phyloP scores from a whole-genome alignment of 305 asterid species.

The Solanum hybrid region DNA sequence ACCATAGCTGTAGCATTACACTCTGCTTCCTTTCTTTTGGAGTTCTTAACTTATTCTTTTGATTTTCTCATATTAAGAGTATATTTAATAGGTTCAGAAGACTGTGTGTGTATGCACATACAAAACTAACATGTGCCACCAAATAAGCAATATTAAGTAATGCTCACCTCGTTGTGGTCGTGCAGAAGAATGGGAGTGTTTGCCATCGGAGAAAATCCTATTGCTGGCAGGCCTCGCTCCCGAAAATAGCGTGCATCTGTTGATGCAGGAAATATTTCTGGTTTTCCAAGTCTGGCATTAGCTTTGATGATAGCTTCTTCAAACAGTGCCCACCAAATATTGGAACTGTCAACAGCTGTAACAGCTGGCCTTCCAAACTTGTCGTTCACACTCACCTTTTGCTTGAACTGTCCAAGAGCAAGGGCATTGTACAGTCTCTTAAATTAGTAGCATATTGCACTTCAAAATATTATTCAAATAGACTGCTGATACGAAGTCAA shows the following conservation, averaged over 20 bases:
- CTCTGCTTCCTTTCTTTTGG: background rate
- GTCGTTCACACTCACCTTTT: constrained; percentile 32
- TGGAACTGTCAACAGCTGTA: constrained; percentile 60
- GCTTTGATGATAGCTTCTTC: constrained; percentile 58
- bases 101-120: background rate
- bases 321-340: constrained; percentile 82
- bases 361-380: constrained; percentile 59
- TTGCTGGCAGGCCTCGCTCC: constrained; percentile 63
- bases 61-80: background rate
- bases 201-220: constrained; percentile 97
- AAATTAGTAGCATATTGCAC: background rate
- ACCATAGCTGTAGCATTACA: background rate
- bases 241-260: constrained; percentile 90
- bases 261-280: constrained; percentile 87
- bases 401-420: constrained; percentile 65
- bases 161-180: constrained; percentile 85
- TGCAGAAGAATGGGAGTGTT: constrained; percentile 94
- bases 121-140: background rate
- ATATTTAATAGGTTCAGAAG: background rate
- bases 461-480: background rate
- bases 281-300: constrained; percentile 59
- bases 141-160: background rate
- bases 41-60: background rate
- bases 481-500: background rate
- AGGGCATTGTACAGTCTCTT: background rate